Base-by-base conservation (phyloP, 2,329 filamentous ascomycete species). In the Myriosclerotinia scirpicola region DNA sequence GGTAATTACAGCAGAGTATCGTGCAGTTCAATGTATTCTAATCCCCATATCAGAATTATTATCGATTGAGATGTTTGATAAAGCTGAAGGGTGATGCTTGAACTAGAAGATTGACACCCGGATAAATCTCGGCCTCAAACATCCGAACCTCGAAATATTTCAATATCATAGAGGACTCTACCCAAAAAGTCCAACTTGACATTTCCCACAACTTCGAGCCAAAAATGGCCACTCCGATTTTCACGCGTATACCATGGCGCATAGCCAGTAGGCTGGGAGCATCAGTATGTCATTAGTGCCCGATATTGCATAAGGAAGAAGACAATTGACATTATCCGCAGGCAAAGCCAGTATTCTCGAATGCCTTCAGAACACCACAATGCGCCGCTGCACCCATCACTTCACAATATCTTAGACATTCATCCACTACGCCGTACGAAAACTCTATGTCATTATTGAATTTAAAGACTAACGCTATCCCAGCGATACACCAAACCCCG, bases 161-260 rank as follows among this genome's bases (percentile, higher is more conserved):
- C 15, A 54, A 65, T 36, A 65, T 65, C 44, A 50, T 60, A 44
- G 55, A 65, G 30, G 30, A 61, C 26, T 54, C 26, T 44, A 61
- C 36, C 15, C 26, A 44, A 46, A 48, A 48, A 54, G 46, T 63
- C 11, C 44, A 38, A 56, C 36, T 55, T 36, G 30, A 38, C 22
- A 60, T 44, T 61, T 65, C 14, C 22, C 55, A 60, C 14, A 44
- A 61, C 46, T 56, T 46, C 26, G 38, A 60, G 65, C 65, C 61
- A 66, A 66, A 22, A 65, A 74, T 75, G 72, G 71, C 73, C 17
- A 71, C 72, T 56, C 36, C 72, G 63, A 64, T 67, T 64, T 65
- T 70, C 26, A 67, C 71, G 64, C 72, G 73, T 54, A 65, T 75
- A 63, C 73, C 71, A 44, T 72, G 68, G 71, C 67, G 72, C 56